These are phyloP conservation scores for Sugiyamaella valdiviana DNA, from an alignment of 805 yeast genomes.

Conservation along the genomic window DNA sequence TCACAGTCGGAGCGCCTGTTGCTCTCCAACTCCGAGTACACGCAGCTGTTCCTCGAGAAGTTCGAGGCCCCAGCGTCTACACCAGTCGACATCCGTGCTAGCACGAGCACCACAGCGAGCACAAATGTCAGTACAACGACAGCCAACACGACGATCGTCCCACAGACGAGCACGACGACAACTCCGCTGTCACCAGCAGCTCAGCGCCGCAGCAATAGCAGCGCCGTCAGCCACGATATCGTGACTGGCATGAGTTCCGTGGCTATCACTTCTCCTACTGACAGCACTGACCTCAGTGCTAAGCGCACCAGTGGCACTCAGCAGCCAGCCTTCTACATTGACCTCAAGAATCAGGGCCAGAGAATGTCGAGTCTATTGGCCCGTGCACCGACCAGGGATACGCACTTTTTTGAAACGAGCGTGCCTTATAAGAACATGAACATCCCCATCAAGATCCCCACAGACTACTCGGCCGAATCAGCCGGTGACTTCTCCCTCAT, in stretches of 20 bases:
- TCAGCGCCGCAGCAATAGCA: conserved; percentile 3
- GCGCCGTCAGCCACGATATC: not conserved
- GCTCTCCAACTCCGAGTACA: conserved; percentile 22
- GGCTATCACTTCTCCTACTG: not conserved
- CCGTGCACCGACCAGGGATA: conserved; percentile 18
- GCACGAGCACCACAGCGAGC: not conserved
- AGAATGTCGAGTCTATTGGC: conserved; percentile 14
- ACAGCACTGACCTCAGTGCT: not conserved
- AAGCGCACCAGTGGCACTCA: not conserved
- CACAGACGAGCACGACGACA: not conserved
- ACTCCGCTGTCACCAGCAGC: too few relatives aligned
- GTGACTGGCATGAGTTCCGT: not conserved
- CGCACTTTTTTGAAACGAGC: conserved; percentile 29
- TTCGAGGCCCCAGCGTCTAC: conserved; percentile 15
- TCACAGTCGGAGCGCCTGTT: conserved; percentile 25
- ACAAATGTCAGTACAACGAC: not conserved
- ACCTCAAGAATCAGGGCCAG: conserved; percentile 23
- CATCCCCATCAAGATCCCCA: conserved; percentile 31
- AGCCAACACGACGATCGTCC: not conserved
- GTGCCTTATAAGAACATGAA: conserved; percentile 25
- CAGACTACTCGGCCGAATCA: conserved; percentile 26
- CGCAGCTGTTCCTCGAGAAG: conserved; percentile 24
- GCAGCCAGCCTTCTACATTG: conserved; percentile 22
- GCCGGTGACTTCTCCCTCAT: conserved; percentile 30
- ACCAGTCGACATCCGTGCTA: not conserved